A percentile compares a stretch with the other conserved stretches of the same genome.
Conservation (phyloP, 108 stramenopile genomes). For the Pseudonitzschia multistriata region DNA sequence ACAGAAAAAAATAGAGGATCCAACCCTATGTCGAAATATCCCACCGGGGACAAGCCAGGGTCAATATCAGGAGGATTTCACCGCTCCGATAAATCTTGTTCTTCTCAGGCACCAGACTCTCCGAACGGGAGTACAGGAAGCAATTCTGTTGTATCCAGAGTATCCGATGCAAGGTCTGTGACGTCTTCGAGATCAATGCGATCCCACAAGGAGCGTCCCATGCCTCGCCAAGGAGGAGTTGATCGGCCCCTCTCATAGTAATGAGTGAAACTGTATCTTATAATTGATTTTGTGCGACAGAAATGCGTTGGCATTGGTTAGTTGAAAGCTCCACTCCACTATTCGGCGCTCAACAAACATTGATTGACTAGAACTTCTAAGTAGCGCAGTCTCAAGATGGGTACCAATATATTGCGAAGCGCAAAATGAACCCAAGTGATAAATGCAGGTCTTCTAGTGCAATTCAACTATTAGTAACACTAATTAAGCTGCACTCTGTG, state of each 20-base stretch:
- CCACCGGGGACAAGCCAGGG: background rate
- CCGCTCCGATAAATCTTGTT: slow-evolving; percentile 12
- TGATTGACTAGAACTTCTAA: too few relatives aligned
- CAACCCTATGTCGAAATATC: background rate
- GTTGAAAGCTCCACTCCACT: too few relatives aligned
- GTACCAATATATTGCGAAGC: too few relatives aligned
- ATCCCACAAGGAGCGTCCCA: slow-evolving; percentile 12
- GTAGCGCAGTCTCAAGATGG: too few relatives aligned
- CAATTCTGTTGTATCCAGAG: slow-evolving; percentile 20
- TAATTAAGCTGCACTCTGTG: too few relatives aligned
- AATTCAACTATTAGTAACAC: too few relatives aligned
- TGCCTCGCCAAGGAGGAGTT: background rate
- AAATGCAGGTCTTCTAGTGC: too few relatives aligned
- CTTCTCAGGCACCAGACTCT: slow-evolving; percentile 18
- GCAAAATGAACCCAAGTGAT: too few relatives aligned
- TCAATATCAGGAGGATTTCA: background rate
- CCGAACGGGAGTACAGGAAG: slow-evolving; percentile 34
- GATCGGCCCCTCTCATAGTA: background rate
- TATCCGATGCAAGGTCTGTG: slow-evolving; percentile 28
- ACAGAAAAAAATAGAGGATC: slow-evolving; percentile 1
- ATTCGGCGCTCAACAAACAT: too few relatives aligned
- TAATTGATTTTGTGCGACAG: background rate
- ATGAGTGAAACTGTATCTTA: background rate
- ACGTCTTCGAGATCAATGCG: slow-evolving; percentile 3
- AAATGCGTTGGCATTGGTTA: background rate